Evolutionary conservation across 208 protist genomes (phyloP).

Genomic region (Leishmania tropica): DNA sequence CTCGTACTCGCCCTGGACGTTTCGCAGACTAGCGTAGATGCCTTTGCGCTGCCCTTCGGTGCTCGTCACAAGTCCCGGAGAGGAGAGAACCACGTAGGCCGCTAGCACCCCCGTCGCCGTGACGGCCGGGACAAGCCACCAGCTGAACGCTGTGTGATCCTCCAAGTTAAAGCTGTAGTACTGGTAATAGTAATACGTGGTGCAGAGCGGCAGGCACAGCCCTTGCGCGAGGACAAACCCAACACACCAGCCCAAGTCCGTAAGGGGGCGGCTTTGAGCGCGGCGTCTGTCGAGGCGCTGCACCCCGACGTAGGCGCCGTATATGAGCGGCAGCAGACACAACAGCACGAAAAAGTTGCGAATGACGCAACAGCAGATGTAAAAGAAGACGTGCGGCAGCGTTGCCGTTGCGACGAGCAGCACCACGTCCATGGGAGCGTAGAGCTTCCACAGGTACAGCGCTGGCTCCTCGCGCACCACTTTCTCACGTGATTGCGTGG

Average conservation of each 20-base stretch:
- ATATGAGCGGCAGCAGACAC: constrained; percentile 20
- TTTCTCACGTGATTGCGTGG: constrained; percentile 26
- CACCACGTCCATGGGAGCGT: constrained; percentile 15
- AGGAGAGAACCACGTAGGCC: constrained; percentile 24
- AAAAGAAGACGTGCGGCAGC: constrained; percentile 43
- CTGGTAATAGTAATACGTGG: constrained; percentile 20
- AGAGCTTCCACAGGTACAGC: constrained; percentile 27
- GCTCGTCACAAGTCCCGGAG: constrained; percentile 40
- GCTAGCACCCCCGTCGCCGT: constrained; percentile 20
- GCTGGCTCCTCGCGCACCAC: constrained; percentile 28
- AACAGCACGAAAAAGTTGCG: constrained; percentile 34
- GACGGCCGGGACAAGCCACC: constrained; percentile 36
- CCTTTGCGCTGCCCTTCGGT: constrained; percentile 52
- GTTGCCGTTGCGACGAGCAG: constrained; percentile 15
- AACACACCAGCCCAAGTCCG: constrained; percentile 21
- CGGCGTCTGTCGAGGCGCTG: constrained; percentile 17
- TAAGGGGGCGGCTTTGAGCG: constrained; percentile 26
- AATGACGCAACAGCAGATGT: constrained; percentile 22
- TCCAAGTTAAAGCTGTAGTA: constrained; percentile 30
- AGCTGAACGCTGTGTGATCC: constrained; percentile 11
- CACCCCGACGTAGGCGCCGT: constrained; percentile 26
- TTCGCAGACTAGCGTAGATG: constrained; percentile 67
- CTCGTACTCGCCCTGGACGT: constrained; percentile 46
- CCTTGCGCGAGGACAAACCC: constrained; percentile 29
- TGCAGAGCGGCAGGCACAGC: constrained; percentile 25